Conservation (phyloP, 768 basidiomycete species). For the Podaxis rugospora region DNA sequence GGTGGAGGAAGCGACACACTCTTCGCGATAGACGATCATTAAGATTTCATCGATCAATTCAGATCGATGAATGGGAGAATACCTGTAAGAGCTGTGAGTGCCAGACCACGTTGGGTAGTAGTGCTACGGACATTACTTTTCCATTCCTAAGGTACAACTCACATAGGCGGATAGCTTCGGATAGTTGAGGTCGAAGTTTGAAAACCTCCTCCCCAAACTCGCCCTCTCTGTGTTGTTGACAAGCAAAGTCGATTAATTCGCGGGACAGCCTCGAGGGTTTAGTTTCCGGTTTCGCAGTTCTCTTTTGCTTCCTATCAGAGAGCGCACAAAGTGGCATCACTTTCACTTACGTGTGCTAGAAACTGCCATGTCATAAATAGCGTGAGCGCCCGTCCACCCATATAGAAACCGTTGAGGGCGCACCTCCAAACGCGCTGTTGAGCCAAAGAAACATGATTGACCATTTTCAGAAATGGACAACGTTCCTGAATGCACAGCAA, state of each 20-base stretch:
- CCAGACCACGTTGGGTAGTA: neutral
- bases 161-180: slow-evolving; percentile 57
- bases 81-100: slow-evolving; percentile 30
- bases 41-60: slow-evolving; percentile 58
- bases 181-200: slow-evolving; percentile 45
- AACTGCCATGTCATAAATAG: slow-evolving; percentile 32
- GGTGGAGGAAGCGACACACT: slow-evolving; percentile 28
- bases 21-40: slow-evolving; percentile 46
- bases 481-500: slow-evolving; percentile 37
- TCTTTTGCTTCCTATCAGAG: slow-evolving; percentile 16
- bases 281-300: slow-evolving; percentile 16
- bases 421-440: slow-evolving; percentile 68
- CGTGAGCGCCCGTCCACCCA: neutral
- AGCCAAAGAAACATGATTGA: slow-evolving; percentile 54
- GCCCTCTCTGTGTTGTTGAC: slow-evolving; percentile 29
- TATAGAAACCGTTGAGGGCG: slow-evolving; percentile 13
- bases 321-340: neutral
- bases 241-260: slow-evolving; percentile 27
- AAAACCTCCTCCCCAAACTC: slow-evolving; percentile 41
- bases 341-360: slow-evolving; percentile 47
- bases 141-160: slow-evolving; percentile 65
- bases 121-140: slow-evolving; percentile 44
- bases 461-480: slow-evolving; percentile 52
- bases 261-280: slow-evolving; percentile 5
- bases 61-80: slow-evolving; percentile 45